Conservation (phyloP, 345 rosid species). For the Gynandropsis gynandra region DNA sequence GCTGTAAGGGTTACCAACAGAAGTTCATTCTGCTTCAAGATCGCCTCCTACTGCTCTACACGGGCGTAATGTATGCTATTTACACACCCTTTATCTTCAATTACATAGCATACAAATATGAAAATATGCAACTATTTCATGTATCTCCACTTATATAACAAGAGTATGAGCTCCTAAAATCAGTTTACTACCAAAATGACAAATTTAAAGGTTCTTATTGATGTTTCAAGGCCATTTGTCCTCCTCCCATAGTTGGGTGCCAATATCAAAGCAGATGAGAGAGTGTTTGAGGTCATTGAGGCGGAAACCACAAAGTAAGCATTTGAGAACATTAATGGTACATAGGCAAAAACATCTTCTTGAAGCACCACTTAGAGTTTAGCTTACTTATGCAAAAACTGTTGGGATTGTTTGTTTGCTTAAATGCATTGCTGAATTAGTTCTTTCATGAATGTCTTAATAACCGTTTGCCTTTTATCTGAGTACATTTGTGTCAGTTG, state of each 20-base stretch:
- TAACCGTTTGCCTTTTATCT: slow-evolving; percentile 10
- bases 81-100: neutral
- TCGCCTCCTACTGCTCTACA: slow-evolving; percentile 17
- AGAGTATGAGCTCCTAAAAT: too few relatives aligned
- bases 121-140: neutral
- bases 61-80: slow-evolving; percentile 28
- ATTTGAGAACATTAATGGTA: too few relatives aligned
- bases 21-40: slow-evolving; percentile 20
- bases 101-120: neutral
- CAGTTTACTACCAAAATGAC: too few relatives aligned
- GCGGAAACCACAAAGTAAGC: slow-evolving; percentile 49
- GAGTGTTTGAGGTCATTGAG: slow-evolving; percentile 64
- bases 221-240: too few relatives aligned
- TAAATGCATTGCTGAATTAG: neutral
- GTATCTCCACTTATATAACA: too few relatives aligned
- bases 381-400: slow-evolving; percentile 1
- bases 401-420: slow-evolving; percentile 3
- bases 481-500: slow-evolving; percentile 69
- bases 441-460: slow-evolving; percentile 9
- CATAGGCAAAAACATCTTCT: too few relatives aligned
- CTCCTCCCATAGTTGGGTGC: neutral
- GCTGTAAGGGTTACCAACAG: slow-evolving; percentile 43
- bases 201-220: too few relatives aligned
- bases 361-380: neutral
- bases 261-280: slow-evolving; percentile 47